These are phyloP conservation scores for Nicotiana undulata DNA, from an alignment of 257 asterid genomes.

Conservation along the genomic window DNA sequence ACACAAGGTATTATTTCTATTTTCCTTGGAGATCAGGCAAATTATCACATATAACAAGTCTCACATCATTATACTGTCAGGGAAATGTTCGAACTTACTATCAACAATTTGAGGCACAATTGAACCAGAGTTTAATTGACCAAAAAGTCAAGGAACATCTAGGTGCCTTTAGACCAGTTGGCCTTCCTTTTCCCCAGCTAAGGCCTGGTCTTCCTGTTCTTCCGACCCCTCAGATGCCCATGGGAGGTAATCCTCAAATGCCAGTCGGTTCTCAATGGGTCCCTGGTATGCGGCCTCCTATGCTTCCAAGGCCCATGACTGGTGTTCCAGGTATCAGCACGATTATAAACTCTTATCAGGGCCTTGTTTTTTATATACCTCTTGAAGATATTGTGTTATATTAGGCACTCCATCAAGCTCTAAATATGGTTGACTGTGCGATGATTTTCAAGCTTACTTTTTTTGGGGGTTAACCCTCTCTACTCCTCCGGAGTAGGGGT, in stretches of 20 bases:
- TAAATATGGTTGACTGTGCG: not conserved
- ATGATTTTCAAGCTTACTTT: not conserved
- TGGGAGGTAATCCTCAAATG: slow-evolving; percentile 48
- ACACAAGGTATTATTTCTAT: slow-evolving; percentile 59
- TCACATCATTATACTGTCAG: slow-evolving; percentile 30
- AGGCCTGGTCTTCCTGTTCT: slow-evolving; percentile 72
- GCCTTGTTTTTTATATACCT: not conserved
- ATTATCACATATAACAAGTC: not conserved
- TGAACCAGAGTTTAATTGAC: slow-evolving; percentile 88
- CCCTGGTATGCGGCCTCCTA: slow-evolving; percentile 69
- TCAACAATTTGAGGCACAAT: slow-evolving; percentile 94
- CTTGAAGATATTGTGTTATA: not conserved
- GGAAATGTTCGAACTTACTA: slow-evolving; percentile 85
- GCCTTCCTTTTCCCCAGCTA: slow-evolving; percentile 43
- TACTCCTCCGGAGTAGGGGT: too few relatives aligned
- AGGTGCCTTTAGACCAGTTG: slow-evolving; percentile 79
- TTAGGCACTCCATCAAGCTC: not conserved
- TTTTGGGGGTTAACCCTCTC: too few relatives aligned
- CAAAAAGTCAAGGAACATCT: slow-evolving; percentile 95
- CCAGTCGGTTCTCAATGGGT: slow-evolving; percentile 35
- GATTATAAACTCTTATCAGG: not conserved
- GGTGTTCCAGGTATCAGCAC: slow-evolving; percentile 52
- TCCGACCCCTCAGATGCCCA: slow-evolving; percentile 40
- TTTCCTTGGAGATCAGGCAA: not conserved
- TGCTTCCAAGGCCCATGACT: slow-evolving; percentile 72